Base-by-base conservation (phyloP, 306 rosid species). In the Malus sieversii region DNA sequence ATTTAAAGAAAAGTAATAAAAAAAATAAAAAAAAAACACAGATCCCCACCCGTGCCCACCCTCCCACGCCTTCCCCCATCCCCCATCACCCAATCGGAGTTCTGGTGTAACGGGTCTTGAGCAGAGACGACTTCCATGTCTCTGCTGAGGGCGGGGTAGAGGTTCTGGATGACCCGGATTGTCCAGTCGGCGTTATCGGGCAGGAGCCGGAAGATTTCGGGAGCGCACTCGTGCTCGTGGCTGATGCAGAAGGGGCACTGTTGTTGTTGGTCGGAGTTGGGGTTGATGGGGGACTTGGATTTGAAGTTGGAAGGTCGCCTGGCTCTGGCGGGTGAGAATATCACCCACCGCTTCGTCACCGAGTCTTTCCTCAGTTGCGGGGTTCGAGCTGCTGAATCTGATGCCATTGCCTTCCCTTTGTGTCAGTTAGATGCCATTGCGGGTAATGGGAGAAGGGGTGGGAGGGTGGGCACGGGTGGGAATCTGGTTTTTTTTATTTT, bases 211-310 rank as follows among this genome's bases (percentile, higher is more conserved):
- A 92, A 90, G 81, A 88, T 87, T 80, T 92, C 92, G 66, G 98
- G 96, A 9, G 98, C 98, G 22, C 96, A 90, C 23, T 82, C 78
- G 80, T 88, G 88, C 83, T 92, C 94, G 53, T 81, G 88, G 77
- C 98, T 94, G 53, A 87, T 80, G 80, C 98, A 92, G 82, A 90
- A 90, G 71, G 98, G 94, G 79, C 98, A 92, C 11, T 68, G 53
- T 15, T 68, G 53, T 29, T 70, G 61, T 33, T 88, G 88, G 44
- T 69, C 67, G 1, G 77, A 45, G 8, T 69, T 77, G 35, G 84
- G 40, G 62, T 45, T 61, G 74, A 81, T 75, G 0, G 91, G 91
- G 15, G 87, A 79, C 46, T 90, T 92, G 81, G 92, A 87, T 79
- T 91, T 89, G 87, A 89, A 91, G 53, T 91, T 94, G 35, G 91